Evolutionary conservation across 148 eudicot species (phyloP).

Genomic region (Hydrangea macrophylla): DNA sequence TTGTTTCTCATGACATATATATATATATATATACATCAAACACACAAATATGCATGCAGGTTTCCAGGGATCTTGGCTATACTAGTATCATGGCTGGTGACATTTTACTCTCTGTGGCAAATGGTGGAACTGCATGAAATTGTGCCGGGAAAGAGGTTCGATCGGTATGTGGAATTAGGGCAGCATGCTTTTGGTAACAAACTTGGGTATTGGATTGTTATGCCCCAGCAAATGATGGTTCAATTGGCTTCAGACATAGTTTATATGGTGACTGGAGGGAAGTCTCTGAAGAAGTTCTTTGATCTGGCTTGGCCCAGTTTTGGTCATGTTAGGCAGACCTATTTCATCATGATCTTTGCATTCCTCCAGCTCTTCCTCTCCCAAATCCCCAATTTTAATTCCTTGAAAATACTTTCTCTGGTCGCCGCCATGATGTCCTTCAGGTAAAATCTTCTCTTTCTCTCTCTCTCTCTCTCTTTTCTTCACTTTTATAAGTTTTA

Average conservation of each 20-base stretch:
- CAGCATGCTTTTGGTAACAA: constrained; percentile 22
- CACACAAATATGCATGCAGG: too few relatives aligned
- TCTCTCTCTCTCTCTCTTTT: too few relatives aligned
- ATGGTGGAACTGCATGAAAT: constrained; percentile 23
- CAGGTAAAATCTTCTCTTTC: not conserved
- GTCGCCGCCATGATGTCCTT: constrained; percentile 23
- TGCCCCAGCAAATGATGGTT: constrained; percentile 28
- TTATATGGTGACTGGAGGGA: constrained; percentile 33
- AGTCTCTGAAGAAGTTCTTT: constrained; percentile 17
- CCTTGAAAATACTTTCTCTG: constrained; percentile 16
- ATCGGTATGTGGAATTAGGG: constrained; percentile 26
- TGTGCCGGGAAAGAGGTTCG: constrained; percentile 29
- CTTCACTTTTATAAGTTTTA: too few relatives aligned
- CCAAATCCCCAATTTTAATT: constrained; percentile 21
- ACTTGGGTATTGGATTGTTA: constrained; percentile 26
- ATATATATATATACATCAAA: too few relatives aligned
- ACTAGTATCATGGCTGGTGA: constrained; percentile 22
- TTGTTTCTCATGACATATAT: too few relatives aligned
- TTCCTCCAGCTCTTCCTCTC: constrained; percentile 12
- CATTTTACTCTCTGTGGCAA: constrained; percentile 26
- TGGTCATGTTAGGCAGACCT: constrained; percentile 6
- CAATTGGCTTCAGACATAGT: constrained; percentile 19
- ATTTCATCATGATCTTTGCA: constrained; percentile 7
- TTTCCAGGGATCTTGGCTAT: constrained; percentile 9
- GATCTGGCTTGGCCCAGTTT: constrained; percentile 1